Conservation (phyloP, 768 basidiomycete species). For the Porphyrellus cyaneotinctus region DNA sequence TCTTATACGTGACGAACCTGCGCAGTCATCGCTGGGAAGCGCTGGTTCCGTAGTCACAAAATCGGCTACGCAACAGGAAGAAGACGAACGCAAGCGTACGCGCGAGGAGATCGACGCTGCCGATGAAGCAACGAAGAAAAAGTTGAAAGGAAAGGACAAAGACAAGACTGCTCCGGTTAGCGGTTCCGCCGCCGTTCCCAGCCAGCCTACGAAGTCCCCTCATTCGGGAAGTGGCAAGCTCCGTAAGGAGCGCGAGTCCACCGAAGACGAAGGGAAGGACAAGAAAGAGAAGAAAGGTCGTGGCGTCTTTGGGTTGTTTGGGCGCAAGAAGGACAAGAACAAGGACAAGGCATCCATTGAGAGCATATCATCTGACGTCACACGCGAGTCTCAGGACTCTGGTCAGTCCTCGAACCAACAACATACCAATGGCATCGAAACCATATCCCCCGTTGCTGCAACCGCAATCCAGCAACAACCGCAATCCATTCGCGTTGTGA, state of each 20-base stretch:
- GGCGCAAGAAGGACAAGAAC: constrained; percentile 70
- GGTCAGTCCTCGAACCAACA: constrained; percentile 46
- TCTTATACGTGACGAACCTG: constrained; percentile 58
- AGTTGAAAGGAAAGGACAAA: constrained; percentile 47
- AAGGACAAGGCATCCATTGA: constrained; percentile 55
- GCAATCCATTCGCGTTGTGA: constrained; percentile 25
- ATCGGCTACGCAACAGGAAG: constrained; percentile 41
- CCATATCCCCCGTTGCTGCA: constrained; percentile 51
- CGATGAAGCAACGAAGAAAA: constrained; percentile 47
- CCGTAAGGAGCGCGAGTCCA: constrained; percentile 42
- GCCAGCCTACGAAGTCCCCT: constrained; percentile 13
- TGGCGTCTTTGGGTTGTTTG: constrained; percentile 75
- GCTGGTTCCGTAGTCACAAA: constrained; percentile 35
- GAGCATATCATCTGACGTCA: constrained; percentile 49
- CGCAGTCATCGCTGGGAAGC: constrained; percentile 10
- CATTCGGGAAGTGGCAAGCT: constrained; percentile 31
- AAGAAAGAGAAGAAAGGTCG: constrained; percentile 64
- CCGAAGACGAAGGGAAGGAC: constrained; percentile 49
- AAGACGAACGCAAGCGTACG: constrained; percentile 51
- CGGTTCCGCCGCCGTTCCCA: constrained; percentile 27
- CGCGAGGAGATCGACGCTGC: constrained; percentile 46
- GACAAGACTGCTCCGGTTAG: constrained; percentile 38
- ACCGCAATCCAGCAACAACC: constrained; percentile 60
- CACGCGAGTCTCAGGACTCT: constrained; percentile 60
- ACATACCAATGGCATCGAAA: constrained; percentile 22